Evolutionary conservation across 73 alveolate species (phyloP), one percentile per base, ranked within the genome.

Genomic region (Paramecium primaurelia): DNA sequence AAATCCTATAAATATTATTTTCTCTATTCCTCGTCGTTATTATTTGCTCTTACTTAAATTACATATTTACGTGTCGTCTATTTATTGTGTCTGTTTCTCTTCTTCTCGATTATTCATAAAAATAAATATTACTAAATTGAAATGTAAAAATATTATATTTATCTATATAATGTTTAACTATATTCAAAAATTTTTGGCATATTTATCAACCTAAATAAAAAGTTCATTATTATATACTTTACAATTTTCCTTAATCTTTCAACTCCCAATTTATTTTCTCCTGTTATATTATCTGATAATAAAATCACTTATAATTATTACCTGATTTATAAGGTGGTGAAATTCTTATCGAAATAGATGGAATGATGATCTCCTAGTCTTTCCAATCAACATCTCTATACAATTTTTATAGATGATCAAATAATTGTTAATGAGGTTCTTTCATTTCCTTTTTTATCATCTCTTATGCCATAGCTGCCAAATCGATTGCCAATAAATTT

Each of bases 291-390:
- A 47, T 80, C 91, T 49, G 6, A 6, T n/a, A 77, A 14, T 47
- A 77, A 9, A 44, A 26, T 34, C 11, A 18, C 32, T n/a, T 11
- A 26, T 20, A 6, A 10, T 22, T 16, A 45, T 26, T 80, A 80
- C 91, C 91, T 14, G 87, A 73, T 73, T 73, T 80, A 80, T 80
- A 80, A 18, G 91, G 91, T 10, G 91, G 77, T 12, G 49, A 32
- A 26, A 80, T 80, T 44, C 75, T 42, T 1, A 80, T 45, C 3
- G 47, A 28, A 36, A 80, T 42, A 18, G 91, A 80, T 40, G 91
- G 91, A 9, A 80, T 80, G 4, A 80, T 49, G 26, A 80, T 80
- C n/a, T 80, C 91, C 7, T 80, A 25, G 6, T 44, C 73, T 45
- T 80, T 45, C 91, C 91, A 80, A 18, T 80, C 91, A 25, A 42